Evolutionary conservation across 1,284 basidiomycete species (phyloP).

Genomic region (Trametes polyzona): DNA sequence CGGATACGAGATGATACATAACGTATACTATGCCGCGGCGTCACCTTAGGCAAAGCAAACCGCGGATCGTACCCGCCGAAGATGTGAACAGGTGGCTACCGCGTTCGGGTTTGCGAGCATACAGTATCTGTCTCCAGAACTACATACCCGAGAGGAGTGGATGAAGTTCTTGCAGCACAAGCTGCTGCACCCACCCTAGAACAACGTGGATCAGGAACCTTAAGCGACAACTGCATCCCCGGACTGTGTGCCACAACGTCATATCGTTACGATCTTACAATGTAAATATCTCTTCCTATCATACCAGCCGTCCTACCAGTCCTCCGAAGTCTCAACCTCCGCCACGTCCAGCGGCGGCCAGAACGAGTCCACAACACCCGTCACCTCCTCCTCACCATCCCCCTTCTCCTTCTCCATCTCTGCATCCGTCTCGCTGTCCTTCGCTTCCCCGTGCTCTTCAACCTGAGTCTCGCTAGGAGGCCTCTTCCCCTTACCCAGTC

Average conservation of each 20-base stretch:
- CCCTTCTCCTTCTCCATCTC: neutral
- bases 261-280: neutral
- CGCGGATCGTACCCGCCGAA: too few relatives aligned
- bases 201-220: neutral
- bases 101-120: too few relatives aligned
- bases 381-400: constrained; percentile 2
- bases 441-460: too few relatives aligned
- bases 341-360: constrained; percentile 39
- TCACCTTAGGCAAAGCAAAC: too few relatives aligned
- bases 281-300: neutral
- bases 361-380: constrained; percentile 27
- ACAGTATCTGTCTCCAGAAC: too few relatives aligned
- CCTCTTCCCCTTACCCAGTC: constrained; percentile 23
- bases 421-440: constrained; percentile 1
- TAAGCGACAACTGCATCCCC: neutral
- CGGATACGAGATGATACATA: too few relatives aligned
- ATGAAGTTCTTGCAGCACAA: too few relatives aligned
- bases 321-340: constrained; percentile 34
- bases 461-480: constrained; percentile 3
- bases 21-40: too few relatives aligned
- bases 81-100: too few relatives aligned
- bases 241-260: neutral
- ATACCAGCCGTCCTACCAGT: constrained; percentile 22
- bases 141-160: too few relatives aligned
- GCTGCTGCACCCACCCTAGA: too few relatives aligned